phyloP scores from a whole-genome alignment of 257 asterid species.

The Anisodus acutangulus region DNA sequence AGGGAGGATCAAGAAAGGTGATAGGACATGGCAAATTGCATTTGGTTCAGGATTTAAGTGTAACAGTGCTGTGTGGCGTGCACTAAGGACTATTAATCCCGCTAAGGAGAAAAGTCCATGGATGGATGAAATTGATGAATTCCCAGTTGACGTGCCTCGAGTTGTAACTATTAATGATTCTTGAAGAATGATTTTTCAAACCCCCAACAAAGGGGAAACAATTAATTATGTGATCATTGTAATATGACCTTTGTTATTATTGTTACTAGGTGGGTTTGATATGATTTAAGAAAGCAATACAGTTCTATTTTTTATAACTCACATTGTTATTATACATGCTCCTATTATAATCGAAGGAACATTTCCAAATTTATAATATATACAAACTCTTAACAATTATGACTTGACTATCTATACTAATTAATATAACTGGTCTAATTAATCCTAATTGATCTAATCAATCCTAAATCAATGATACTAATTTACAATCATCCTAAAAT shows the following conservation, averaged over 20 bases:
- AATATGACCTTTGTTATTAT: not conserved
- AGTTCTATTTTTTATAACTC: not conserved
- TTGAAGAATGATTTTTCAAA: constrained; percentile 14
- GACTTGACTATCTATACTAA: no score
- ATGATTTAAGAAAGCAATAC: constrained; percentile 6
- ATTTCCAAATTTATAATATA: not conserved
- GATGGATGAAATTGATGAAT: constrained; percentile 60
- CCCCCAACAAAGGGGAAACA: not conserved
- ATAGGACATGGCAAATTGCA: constrained; percentile 60
- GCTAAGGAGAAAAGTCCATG: constrained; percentile 22
- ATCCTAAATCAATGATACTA: no score
- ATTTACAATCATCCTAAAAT: no score
- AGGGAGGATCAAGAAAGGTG: constrained; percentile 55
- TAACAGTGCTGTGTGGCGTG: constrained; percentile 60
- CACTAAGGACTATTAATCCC: constrained; percentile 52
- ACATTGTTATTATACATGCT: not conserved
- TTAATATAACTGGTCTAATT: no score
- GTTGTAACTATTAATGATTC: constrained; percentile 36
- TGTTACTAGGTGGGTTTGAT: not conserved
- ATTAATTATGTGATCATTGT: not conserved
- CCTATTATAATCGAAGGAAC: not conserved
- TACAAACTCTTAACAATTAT: not conserved
- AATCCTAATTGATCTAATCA: no score
- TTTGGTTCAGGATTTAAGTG: constrained; percentile 65
- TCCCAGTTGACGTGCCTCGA: constrained; percentile 51